Percentiles rank a stretch among this genome's conserved stretches.
These are phyloP conservation scores for Heterobasidion parviporum DNA, from an alignment of 1,284 basidiomycete genomes.

Conservation along the genomic window DNA sequence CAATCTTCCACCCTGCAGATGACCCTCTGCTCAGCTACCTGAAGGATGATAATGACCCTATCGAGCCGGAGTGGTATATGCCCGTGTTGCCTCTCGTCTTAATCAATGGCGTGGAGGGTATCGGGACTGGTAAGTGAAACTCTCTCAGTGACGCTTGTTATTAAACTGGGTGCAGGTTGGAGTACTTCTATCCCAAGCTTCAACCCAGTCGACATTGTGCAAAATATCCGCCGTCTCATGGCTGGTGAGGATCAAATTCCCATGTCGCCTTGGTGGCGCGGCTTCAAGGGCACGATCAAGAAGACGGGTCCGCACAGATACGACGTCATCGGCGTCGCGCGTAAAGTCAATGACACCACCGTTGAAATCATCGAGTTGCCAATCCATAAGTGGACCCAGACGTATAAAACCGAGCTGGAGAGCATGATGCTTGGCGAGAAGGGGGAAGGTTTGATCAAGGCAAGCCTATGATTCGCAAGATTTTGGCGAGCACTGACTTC, in stretches of 20 bases:
- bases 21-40: constrained; percentile 81
- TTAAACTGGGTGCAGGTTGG: constrained; percentile 61
- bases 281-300: constrained; percentile 88
- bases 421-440: constrained; percentile 73
- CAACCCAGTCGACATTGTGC: constrained; percentile 88
- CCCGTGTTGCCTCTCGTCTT: constrained; percentile 87
- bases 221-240: constrained; percentile 86
- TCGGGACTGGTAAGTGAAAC: constrained; percentile 77
- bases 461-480: constrained; percentile 15
- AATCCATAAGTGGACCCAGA: constrained; percentile 92
- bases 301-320: constrained; percentile 79
- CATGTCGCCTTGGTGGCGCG: constrained; percentile 97
- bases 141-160: neutral
- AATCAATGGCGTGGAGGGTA: constrained; percentile 95
- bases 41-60: constrained; percentile 81
- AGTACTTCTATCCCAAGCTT: constrained; percentile 91
- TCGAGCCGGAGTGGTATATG: constrained; percentile 96
- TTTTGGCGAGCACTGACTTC: neutral
- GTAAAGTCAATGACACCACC: constrained; percentile 80
- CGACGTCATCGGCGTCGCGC: constrained; percentile 72
- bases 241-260: constrained; percentile 74
- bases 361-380: constrained; percentile 96
- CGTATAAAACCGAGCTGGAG: constrained; percentile 90
- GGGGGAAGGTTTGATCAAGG: constrained; percentile 61
- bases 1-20: constrained; percentile 79